Base-by-base conservation (phyloP, 176 grass and related monocot species). In the Zoysia pacifica region DNA sequence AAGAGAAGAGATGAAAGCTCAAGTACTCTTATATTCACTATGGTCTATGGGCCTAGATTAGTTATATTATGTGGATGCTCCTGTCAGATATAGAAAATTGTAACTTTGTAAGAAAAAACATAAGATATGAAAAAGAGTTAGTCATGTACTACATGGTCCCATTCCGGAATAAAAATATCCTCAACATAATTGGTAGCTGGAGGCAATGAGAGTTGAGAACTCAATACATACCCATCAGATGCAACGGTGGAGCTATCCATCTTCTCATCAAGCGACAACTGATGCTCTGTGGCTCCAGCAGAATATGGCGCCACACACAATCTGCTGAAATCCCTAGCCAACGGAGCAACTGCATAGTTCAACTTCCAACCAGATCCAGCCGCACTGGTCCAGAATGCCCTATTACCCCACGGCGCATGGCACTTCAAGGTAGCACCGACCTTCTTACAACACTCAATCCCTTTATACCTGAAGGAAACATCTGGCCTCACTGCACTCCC, bases 241-340 rank as follows among this genome's bases (percentile, higher is more conserved):
- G 87, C 68, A 61, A 36, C 35, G 0, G 79, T 40, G 54, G 91
- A 92, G 70, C 67, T 89, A 45, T 81, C 85, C 65, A 73, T 86
- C 87, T 90, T 83, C 54, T 91, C 91, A 87, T 89, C 87, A n/a
- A 94, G 82, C 2, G 92, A 88, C 14, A 98, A 60, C 2, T 98
- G 88, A 67, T 80, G 66, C 65, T 87, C 92, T 73, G 90, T 87
- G 20, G 88, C 86, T 62, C 90, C 91, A 19, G 86, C 82, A 77
- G 88, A 92, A 73, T 82, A 95, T 12, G 92, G 84, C 1, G 86
- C 71, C 12, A 45, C 74, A 82, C 88, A 91, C 2, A 76, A 88
- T 1, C 68, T 76, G 62, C 62, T 81, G 43, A 91, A 91, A 46
- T 84, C 71, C 52, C 65, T 81, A 50, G 62, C 13, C 86, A 88